Conservation (phyloP, 139 green algal genomes). For the Volvox africanus region DNA sequence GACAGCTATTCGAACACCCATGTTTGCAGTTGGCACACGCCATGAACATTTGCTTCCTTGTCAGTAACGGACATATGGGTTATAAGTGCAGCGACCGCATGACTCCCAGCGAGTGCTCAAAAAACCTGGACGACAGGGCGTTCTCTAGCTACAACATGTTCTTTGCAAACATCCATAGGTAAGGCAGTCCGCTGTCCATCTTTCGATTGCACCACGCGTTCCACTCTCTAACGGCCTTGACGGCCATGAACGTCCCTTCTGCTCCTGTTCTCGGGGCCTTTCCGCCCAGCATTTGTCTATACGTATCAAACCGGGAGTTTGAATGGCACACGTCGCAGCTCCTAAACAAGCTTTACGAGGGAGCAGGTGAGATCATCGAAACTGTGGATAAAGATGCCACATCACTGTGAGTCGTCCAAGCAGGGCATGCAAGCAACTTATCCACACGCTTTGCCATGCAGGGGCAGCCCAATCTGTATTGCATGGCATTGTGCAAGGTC, state of each 20-base stretch:
- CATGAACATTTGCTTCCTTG: conserved; percentile 45
- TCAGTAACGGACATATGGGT: conserved; percentile 3
- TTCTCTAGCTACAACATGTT: conserved; percentile 45
- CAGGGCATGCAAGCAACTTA: no score
- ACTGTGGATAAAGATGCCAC: no score
- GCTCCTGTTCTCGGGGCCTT: neutral
- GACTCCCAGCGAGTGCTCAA: conserved; percentile 1
- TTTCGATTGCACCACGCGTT: no score
- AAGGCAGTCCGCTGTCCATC: neutral
- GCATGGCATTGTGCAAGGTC: neutral
- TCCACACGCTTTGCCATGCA: neutral
- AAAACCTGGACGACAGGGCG: conserved; percentile 15
- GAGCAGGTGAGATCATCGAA: neutral
- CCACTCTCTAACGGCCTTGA: no score
- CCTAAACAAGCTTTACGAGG: conserved; percentile 33
- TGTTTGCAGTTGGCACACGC: conserved; percentile 4
- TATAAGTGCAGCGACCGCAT: conserved; percentile 25
- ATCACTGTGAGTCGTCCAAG: no score
- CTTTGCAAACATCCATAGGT: conserved; percentile 36
- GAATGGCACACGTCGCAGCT: conserved; percentile 35
- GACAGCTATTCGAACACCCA: neutral
- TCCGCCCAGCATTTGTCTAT: conserved; percentile 37
- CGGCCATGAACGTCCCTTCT: neutral
- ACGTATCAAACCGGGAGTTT: conserved; percentile 34
- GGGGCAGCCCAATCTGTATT: neutral